A percentile compares a stretch with the other conserved stretches of the same genome.
phyloP scores from a whole-genome alignment of 805 yeast species.

The Clavispora santaluciae region DNA sequence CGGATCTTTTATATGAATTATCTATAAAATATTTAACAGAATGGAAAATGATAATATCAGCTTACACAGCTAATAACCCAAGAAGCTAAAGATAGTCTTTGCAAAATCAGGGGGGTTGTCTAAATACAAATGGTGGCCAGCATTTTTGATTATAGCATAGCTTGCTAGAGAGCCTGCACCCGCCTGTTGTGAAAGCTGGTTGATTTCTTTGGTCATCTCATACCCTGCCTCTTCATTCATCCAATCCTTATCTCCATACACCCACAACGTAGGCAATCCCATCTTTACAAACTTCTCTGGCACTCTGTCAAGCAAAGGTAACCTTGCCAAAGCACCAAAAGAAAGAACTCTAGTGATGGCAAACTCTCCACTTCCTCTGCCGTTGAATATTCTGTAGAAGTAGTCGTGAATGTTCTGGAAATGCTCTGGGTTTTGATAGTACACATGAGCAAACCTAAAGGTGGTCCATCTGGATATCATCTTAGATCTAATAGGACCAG shows the following conservation, averaged over 20 bases:
- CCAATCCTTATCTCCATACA: conserved; percentile 70
- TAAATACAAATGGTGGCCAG: conserved; percentile 54
- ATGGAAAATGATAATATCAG: too few relatives aligned
- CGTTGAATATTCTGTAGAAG: conserved; percentile 48
- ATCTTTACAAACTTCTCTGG: conserved; percentile 36
- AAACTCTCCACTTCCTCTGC: conserved; percentile 60
- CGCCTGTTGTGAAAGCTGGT: conserved; percentile 7
- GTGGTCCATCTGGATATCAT: conserved; percentile 52
- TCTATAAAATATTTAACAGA: too few relatives aligned
- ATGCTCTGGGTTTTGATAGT: conserved; percentile 25
- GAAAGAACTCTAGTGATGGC: conserved; percentile 57
- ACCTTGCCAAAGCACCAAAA: conserved; percentile 52
- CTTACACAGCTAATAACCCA: conserved; percentile 14
- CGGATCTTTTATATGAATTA: too few relatives aligned
- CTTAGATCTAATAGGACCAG: conserved; percentile 53
- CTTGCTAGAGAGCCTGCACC: conserved; percentile 10
- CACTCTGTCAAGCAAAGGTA: conserved; percentile 53
- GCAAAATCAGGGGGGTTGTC: conserved; percentile 43
- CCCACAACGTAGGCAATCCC: conserved; percentile 49
- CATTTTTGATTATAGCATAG: conserved; percentile 33
- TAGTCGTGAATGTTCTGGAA: conserved; percentile 48
- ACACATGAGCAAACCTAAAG: conserved; percentile 39
- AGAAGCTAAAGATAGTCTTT: conserved; percentile 27
- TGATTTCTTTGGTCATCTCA: conserved; percentile 21
- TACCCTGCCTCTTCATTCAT: conserved; percentile 60